phyloP scores from a whole-genome alignment of 2,329 filamentous ascomycete genomes.

The Epichloe sibirici region DNA sequence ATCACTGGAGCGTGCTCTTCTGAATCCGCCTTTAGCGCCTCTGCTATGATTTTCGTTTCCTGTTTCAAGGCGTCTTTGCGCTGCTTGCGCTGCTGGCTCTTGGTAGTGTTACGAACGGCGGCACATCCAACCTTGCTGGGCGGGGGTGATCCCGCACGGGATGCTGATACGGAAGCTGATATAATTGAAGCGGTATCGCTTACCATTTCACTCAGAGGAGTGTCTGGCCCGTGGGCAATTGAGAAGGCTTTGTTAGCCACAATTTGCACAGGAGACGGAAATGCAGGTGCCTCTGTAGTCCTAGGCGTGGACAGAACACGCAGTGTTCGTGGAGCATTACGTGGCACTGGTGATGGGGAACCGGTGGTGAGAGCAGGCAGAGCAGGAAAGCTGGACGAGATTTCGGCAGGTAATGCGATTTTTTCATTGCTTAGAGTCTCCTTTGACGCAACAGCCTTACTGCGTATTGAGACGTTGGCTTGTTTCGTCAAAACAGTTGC shows the following conservation, averaged over 20 bases:
- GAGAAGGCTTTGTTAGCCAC: slow-evolving; percentile 19
- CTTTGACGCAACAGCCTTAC: background rate
- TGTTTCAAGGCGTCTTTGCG: slow-evolving; percentile 56
- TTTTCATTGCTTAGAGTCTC: slow-evolving; percentile 1
- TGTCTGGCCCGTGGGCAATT: slow-evolving; percentile 46
- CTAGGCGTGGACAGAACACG: slow-evolving; percentile 49
- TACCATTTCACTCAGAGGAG: slow-evolving; percentile 59
- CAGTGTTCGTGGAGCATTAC: slow-evolving; percentile 50
- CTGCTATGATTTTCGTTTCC: slow-evolving; percentile 43
- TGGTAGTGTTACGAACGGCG: slow-evolving; percentile 57
- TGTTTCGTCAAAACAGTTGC: background rate
- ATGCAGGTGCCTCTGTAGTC: slow-evolving; percentile 37
- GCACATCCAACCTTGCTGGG: slow-evolving; percentile 53
- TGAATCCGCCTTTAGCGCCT: slow-evolving; percentile 37
- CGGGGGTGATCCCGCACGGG: slow-evolving; percentile 61
- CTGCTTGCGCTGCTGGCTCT: slow-evolving; percentile 69
- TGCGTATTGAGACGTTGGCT: background rate
- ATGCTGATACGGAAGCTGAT: slow-evolving; percentile 55
- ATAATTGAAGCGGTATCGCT: slow-evolving; percentile 69
- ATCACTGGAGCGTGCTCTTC: slow-evolving; percentile 59
- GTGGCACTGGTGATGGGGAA: slow-evolving; percentile 36
- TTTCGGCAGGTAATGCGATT: slow-evolving; percentile 9
- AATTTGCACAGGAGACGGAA: slow-evolving; percentile 20
- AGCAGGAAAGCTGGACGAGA: slow-evolving; percentile 34
- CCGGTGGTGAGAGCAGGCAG: slow-evolving; percentile 32